Evolutionary conservation across 306 rosid genomes (phyloP), one percentile per base, ranked within the genome.

Genomic region (Gleditsia sinensis): DNA sequence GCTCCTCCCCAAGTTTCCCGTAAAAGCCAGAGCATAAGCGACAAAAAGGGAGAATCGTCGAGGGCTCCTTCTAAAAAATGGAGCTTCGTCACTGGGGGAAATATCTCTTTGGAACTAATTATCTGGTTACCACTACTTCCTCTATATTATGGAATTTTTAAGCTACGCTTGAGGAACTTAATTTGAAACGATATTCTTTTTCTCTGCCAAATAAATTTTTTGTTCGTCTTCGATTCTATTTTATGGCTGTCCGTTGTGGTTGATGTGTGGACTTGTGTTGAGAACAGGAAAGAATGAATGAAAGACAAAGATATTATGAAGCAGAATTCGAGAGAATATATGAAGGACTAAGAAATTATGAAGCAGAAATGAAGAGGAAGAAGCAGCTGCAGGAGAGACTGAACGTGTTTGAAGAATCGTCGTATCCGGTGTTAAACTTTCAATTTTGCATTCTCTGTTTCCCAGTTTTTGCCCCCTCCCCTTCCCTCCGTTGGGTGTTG

Each of bases 21-120:
- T 40, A 12, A 27, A 69, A 46, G 32, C 37, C n/a, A n/a, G n/a
- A n/a, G n/a, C n/a, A n/a, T n/a, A n/a, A n/a, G n/a, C n/a, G n/a
- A n/a, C n/a, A n/a, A n/a, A n/a, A n/a, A n/a, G 67, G 67, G 5
- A 61, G 48, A 20, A 61, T 61, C n/a, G 9, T 34, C 2, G 67
- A 48, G 9, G 67, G 67, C 30, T n/a, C n/a, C n/a, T n/a, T n/a
- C n/a, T n/a, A n/a, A 82, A 61, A 80, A 62, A 69, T 92, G 96
- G 98, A 96, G 80, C n/a, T 92, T 92, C 84, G 87, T 90, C 64
- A 16, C 80, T 51, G 98, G 98, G 17, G 90, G 94, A 96, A 94
- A 53, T 94, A 94, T 67, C 91, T 88, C 42, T 7, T 83, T 24
- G 97, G 91, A 83, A 67, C 25, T 14, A 75, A 82, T 78, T 91